Evolutionary conservation across 2,329 filamentous ascomycete genomes (phyloP).

Genomic region (Parasarocladium wereldwijsianum): DNA sequence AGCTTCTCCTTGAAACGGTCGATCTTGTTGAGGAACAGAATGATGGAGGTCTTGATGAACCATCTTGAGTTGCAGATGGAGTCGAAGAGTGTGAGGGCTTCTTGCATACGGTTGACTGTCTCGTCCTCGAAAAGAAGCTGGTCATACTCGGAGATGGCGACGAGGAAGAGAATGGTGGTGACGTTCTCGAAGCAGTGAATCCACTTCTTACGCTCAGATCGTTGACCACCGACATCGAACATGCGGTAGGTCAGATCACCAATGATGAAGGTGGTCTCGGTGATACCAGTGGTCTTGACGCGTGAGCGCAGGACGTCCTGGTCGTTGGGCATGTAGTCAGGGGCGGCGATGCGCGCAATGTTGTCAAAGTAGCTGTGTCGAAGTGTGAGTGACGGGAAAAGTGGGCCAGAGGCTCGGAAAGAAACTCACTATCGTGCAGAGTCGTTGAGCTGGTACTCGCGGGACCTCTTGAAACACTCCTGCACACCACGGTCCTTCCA

Average conservation of each 20-base stretch:
- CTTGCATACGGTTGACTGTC: constrained; percentile 90
- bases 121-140: constrained; percentile 93
- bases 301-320: constrained; percentile 90
- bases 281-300: constrained; percentile 97
- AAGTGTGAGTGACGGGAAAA: constrained; percentile 16
- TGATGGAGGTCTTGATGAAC: constrained; percentile 84
- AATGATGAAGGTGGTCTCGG: constrained; percentile 90
- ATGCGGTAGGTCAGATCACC: constrained; percentile 90
- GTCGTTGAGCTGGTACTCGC: constrained; percentile 94
- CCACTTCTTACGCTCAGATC: constrained; percentile 98
- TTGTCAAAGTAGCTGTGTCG: constrained; percentile 85
- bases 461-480: constrained; percentile 87
- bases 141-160: constrained; percentile 95
- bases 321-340: constrained; percentile 89
- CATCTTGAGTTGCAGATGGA: constrained; percentile 79
- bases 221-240: constrained; percentile 94
- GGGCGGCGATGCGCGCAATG: constrained; percentile 75
- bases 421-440: constrained; percentile 83
- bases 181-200: constrained; percentile 99
- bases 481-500: constrained; percentile 91
- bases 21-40: constrained; percentile 83
- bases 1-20: constrained; percentile 82
- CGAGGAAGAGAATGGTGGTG: constrained; percentile 89
- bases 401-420: not conserved
- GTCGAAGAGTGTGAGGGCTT: constrained; percentile 74